Evolutionary conservation across 176 grass and related monocot genomes (phyloP).

Genomic region (Musa schizocarpa): DNA sequence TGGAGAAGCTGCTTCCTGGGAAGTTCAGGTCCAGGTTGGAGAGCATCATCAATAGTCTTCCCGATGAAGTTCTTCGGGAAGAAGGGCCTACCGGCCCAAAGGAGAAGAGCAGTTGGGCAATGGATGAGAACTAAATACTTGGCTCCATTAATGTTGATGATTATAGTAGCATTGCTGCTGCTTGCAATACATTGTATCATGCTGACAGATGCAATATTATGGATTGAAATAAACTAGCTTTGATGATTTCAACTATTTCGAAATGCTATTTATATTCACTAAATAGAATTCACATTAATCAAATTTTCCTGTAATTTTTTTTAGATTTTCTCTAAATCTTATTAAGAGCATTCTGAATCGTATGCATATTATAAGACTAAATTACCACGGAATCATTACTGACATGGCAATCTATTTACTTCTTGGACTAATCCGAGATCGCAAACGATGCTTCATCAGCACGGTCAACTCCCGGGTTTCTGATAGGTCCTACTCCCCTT

Average conservation of each 20-base stretch:
- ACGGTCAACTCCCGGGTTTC: background rate
- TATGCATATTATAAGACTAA: too few relatives aligned
- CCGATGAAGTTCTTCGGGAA: slow-evolving; percentile 41
- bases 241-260: too few relatives aligned
- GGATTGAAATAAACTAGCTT: too few relatives aligned
- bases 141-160: too few relatives aligned
- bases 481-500: background rate
- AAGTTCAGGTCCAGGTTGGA: slow-evolving; percentile 25
- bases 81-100: slow-evolving; percentile 76
- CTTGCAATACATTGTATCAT: too few relatives aligned
- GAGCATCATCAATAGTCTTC: slow-evolving; percentile 32
- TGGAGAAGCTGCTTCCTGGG: slow-evolving; percentile 38
- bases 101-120: slow-evolving; percentile 46
- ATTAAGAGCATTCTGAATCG: too few relatives aligned
- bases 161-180: too few relatives aligned
- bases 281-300: background rate
- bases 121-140: slow-evolving; percentile 35
- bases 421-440: background rate
- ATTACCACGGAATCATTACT: too few relatives aligned
- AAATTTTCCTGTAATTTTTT: too few relatives aligned
- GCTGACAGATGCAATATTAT: too few relatives aligned
- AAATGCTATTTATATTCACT: too few relatives aligned
- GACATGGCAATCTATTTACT: background rate
- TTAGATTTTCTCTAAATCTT: too few relatives aligned
- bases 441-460: background rate